Evolutionary conservation across 805 yeast species (phyloP).

Genomic region (Cyberlindnera amylophila): DNA sequence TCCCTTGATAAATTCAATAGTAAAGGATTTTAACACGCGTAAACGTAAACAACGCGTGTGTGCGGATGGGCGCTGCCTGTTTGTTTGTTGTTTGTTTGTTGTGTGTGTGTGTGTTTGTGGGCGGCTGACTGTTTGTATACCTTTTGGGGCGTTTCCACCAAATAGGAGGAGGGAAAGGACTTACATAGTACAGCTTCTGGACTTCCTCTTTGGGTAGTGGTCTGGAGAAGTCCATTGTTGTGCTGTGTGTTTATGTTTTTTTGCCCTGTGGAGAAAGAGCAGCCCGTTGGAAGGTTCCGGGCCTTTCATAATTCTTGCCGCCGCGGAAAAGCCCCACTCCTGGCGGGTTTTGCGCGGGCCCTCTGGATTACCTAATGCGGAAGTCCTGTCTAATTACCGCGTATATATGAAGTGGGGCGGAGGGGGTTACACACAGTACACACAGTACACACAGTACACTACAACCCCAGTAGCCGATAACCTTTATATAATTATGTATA

Average conservation of each 20-base stretch:
- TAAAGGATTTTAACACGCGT: background rate
- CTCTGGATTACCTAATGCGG: slow-evolving; percentile 6
- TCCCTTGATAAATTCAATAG: too few species aligned
- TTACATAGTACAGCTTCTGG: slow-evolving; percentile 27
- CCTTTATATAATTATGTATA: too few species aligned
- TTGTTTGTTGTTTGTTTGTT: too few species aligned
- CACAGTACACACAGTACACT: background rate
- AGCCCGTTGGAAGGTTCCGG: slow-evolving; percentile 7
- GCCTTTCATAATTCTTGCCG: slow-evolving; percentile 11
- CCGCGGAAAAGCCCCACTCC: slow-evolving; percentile 2
- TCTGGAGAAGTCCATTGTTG: slow-evolving; percentile 23
- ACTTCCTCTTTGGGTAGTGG: slow-evolving; percentile 26
- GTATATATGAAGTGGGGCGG: background rate
- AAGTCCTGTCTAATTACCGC: background rate
- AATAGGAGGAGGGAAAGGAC: too few species aligned
- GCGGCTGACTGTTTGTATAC: too few species aligned
- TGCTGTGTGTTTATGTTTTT: slow-evolving; percentile 3
- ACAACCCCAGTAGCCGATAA: too few species aligned
- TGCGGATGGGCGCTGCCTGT: background rate
- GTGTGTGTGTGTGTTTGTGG: too few species aligned
- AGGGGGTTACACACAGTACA: too few species aligned
- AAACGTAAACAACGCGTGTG: too few species aligned
- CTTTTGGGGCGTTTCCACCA: background rate
- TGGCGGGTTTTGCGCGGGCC: slow-evolving; percentile 1
- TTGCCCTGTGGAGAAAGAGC: slow-evolving; percentile 11